These are phyloP conservation scores for Acacia melanoxylon DNA, from an alignment of 306 rosid genomes.

Conservation along the genomic window DNA sequence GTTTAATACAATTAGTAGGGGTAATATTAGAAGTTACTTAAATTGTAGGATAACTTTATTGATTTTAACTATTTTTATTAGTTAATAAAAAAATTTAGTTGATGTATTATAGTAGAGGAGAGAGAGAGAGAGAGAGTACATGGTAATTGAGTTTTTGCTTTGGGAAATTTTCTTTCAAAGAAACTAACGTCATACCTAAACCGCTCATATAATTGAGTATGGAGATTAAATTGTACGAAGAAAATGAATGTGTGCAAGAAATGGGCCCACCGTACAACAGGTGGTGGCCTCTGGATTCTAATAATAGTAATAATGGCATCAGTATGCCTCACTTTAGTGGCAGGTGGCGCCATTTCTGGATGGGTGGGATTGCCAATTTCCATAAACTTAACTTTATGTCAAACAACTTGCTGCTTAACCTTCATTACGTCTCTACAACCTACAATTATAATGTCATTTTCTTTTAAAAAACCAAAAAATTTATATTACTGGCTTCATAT, in stretches of 20 bases:
- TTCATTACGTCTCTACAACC: not conserved
- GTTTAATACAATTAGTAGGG: no score
- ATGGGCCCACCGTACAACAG: not conserved
- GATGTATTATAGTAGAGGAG: no score
- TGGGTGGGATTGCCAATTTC: constrained; percentile 15
- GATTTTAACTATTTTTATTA: no score
- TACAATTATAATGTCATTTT: not conserved
- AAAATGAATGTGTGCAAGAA: not conserved
- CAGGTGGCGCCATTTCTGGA: not conserved
- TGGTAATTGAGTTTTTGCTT: not conserved
- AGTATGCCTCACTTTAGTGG: constrained; percentile 9
- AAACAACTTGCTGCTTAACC: not conserved
- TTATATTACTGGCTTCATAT: not conserved
- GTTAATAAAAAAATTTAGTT: no score
- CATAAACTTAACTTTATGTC: not conserved
- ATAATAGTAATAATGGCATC: no score
- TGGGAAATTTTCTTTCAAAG: no score
- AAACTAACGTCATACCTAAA: no score
- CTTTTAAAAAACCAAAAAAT: not conserved
- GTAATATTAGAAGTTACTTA: no score
- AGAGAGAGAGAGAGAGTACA: no score
- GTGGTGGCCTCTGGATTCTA: constrained; percentile 3
- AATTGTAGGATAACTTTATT: no score
- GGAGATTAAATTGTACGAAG: not conserved
- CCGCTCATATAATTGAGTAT: not conserved